phyloP scores from a whole-genome alignment of 163 green algal species.

The Volvox carteri region DNA sequence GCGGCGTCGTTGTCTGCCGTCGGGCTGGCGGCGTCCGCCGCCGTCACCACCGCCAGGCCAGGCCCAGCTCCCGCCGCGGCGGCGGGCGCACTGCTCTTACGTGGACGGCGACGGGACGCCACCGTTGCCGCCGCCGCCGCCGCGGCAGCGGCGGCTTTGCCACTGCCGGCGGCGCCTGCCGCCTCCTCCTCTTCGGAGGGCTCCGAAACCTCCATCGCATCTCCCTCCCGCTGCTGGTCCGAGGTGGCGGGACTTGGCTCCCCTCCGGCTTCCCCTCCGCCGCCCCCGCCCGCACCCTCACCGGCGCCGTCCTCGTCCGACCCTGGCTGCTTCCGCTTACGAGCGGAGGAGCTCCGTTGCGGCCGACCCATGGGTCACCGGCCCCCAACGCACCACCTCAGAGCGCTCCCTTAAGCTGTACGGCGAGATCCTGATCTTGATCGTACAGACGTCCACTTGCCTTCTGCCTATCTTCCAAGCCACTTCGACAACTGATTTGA shows the following conservation, averaged over 20 bases:
- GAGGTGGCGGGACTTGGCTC: background rate
- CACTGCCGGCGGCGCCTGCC: background rate
- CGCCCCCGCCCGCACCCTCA: background rate
- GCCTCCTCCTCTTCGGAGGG: background rate
- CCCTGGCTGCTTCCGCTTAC: slow-evolving; percentile 16
- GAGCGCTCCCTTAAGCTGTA: too few species aligned
- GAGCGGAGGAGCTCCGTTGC: slow-evolving; percentile 1
- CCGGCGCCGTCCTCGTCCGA: slow-evolving; percentile 4
- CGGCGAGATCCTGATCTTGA: too few species aligned
- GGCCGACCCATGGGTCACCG: slow-evolving; percentile 20
- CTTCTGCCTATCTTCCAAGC: too few species aligned
- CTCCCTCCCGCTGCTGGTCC: background rate
- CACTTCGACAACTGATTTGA: too few species aligned
- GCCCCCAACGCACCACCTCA: too few species aligned
- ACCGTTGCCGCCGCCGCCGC: background rate
- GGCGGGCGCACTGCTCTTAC: background rate
- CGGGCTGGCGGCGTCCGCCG: background rate
- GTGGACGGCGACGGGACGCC: background rate
- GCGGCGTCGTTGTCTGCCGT: background rate
- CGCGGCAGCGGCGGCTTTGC: background rate
- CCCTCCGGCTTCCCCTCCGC: background rate
- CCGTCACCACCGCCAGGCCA: background rate
- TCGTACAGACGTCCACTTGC: too few species aligned
- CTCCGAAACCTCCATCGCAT: background rate
- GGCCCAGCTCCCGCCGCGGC: background rate